Evolutionary conservation across 2,329 filamentous ascomycete species (phyloP).

Genomic region (Epichloe sibirici): DNA sequence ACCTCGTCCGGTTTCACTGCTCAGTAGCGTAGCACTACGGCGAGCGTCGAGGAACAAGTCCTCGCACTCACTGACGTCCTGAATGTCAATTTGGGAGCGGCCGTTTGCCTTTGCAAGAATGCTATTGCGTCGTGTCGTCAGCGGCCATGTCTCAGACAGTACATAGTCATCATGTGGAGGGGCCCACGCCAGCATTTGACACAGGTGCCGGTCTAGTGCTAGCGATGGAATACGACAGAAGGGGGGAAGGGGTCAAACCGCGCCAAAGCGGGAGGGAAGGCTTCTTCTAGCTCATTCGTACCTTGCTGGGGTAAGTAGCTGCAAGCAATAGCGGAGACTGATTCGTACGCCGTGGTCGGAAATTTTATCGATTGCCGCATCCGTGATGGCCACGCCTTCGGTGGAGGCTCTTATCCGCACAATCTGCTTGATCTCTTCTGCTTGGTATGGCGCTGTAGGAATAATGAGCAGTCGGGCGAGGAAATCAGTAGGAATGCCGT

Average conservation of each 20-base stretch:
- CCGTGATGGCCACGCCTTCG: conserved; percentile 67
- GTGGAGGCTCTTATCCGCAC: conserved; percentile 73
- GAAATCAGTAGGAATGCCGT: conserved; percentile 90
- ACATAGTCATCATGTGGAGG: background rate
- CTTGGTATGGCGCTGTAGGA: conserved; percentile 79
- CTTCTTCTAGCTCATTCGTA: conserved; percentile 21
- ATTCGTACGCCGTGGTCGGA: conserved; percentile 78
- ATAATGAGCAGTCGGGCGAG: conserved; percentile 90
- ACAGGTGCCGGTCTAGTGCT: background rate
- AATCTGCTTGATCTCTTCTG: conserved; percentile 85
- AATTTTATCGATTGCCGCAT: conserved; percentile 77
- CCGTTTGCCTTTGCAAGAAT: conserved; percentile 82
- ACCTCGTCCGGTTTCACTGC: conserved; percentile 46
- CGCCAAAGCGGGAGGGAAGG: background rate
- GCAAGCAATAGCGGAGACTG: conserved; percentile 83
- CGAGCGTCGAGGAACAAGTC: conserved; percentile 74
- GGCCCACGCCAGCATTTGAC: background rate
- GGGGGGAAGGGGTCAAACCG: background rate
- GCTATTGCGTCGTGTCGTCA: conserved; percentile 32
- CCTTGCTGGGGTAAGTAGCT: conserved; percentile 78
- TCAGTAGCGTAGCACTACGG: conserved; percentile 60
- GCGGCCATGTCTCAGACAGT: conserved; percentile 19
- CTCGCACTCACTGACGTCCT: conserved; percentile 70
- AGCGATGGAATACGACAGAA: background rate
- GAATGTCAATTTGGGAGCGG: conserved; percentile 61